Conservation (phyloP, 2,329 filamentous ascomycete species). For the Colletotrichum cuscutae region DNA sequence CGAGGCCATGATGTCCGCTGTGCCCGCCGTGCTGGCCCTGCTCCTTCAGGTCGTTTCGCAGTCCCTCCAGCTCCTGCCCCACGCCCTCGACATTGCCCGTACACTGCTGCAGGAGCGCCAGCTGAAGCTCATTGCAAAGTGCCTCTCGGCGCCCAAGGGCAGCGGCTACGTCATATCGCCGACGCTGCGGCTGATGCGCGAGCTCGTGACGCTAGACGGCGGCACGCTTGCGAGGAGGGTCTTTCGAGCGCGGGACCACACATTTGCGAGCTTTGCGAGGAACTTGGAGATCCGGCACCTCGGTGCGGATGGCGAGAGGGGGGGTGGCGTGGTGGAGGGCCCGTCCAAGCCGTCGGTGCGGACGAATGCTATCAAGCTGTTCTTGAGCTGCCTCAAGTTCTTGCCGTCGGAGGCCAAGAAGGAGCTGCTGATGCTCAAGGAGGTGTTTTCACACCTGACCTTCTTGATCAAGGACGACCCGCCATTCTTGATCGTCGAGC, state of each 20-base stretch:
- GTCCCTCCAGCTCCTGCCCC: slow-evolving; percentile 77
- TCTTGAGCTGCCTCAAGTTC: slow-evolving; percentile 82
- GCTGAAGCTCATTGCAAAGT: slow-evolving; percentile 81
- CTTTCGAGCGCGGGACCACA: slow-evolving; percentile 81
- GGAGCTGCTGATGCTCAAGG: slow-evolving; percentile 82
- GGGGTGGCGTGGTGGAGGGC: slow-evolving; percentile 64
- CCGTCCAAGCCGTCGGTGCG: slow-evolving; percentile 79
- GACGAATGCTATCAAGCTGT: slow-evolving; percentile 83
- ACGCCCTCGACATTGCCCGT: slow-evolving; percentile 82
- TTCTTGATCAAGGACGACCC: slow-evolving; percentile 83
- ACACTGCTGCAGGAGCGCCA: slow-evolving; percentile 85
- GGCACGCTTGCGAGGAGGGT: slow-evolving; percentile 81
- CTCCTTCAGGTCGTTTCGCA: slow-evolving; percentile 82
- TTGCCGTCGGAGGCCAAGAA: slow-evolving; percentile 81
- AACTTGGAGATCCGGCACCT: slow-evolving; percentile 79
- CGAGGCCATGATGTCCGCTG: slow-evolving; percentile 82
- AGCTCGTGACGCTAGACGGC: slow-evolving; percentile 87
- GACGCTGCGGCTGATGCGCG: slow-evolving; percentile 84
- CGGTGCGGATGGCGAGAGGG: slow-evolving; percentile 50
- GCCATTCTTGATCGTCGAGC: slow-evolving; percentile 77
- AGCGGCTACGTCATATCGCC: slow-evolving; percentile 93
- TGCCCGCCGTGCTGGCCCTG: slow-evolving; percentile 83
- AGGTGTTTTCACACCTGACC: slow-evolving; percentile 85
- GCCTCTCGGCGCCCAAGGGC: slow-evolving; percentile 80
- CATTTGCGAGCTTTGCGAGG: slow-evolving; percentile 81